phyloP scores from a whole-genome alignment of 345 rosid species.

The Salix exigua region DNA sequence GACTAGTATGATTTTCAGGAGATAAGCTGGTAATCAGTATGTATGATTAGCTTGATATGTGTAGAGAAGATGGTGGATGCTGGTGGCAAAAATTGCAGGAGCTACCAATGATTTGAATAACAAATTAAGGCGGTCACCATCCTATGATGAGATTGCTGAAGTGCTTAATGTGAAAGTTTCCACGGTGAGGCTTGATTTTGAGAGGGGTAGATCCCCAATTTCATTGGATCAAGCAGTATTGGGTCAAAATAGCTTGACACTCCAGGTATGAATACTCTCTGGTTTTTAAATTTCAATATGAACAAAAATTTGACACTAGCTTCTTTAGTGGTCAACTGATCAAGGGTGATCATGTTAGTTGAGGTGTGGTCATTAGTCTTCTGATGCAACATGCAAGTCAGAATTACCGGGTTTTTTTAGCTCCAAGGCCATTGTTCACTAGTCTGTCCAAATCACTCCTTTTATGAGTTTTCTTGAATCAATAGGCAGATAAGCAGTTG shows the following conservation, averaged over 20 bases:
- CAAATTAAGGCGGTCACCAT: constrained; percentile 35
- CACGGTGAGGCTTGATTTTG: constrained; percentile 38
- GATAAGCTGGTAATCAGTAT: constrained; percentile 45
- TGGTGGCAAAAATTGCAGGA: constrained; percentile 45
- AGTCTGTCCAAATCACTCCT: background rate
- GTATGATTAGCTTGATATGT: constrained; percentile 47
- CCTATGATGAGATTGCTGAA: constrained; percentile 49
- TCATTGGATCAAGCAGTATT: constrained; percentile 37
- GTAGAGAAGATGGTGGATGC: constrained; percentile 48
- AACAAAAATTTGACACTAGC: background rate
- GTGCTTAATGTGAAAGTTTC: constrained; percentile 40
- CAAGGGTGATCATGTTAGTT: background rate
- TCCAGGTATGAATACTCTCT: constrained; percentile 33
- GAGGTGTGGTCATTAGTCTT: background rate
- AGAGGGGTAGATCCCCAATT: constrained; percentile 38
- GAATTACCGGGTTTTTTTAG: background rate
- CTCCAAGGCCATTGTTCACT: background rate
- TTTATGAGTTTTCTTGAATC: background rate
- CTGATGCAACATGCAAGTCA: background rate
- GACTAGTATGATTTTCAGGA: constrained; percentile 2
- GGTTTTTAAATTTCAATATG: background rate
- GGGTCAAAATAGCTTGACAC: constrained; percentile 38
- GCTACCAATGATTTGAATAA: constrained; percentile 32
- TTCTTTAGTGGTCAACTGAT: no score
- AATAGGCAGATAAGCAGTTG: background rate